phyloP scores from a whole-genome alignment of 192 early-diverging fungal species.

The Entomortierella lignicola region DNA sequence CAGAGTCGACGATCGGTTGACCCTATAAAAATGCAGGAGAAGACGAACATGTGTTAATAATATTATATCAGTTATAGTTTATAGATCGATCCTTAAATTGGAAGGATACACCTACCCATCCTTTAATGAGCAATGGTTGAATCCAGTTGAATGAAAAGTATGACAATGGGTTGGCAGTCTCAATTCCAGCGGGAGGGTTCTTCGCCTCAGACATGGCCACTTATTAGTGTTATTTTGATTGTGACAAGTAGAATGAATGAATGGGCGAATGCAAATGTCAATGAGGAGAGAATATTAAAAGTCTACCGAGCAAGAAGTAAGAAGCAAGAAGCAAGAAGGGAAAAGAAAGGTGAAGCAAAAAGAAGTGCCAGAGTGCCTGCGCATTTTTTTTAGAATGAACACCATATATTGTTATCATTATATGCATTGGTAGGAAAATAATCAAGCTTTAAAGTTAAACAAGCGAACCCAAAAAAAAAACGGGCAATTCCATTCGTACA shows the following conservation, averaged over 20 bases:
- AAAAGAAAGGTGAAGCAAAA: too few relatives aligned
- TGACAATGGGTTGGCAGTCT: conserved; percentile 25
- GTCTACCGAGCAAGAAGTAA: background rate
- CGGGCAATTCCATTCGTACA: too few relatives aligned
- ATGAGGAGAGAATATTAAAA: background rate
- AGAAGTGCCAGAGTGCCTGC: too few relatives aligned
- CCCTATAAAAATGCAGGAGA: conserved; percentile 9
- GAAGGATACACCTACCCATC: conserved; percentile 39
- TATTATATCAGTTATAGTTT: too few relatives aligned
- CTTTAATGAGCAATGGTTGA: conserved; percentile 41
- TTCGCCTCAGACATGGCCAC: conserved; percentile 27
- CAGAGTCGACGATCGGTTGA: conserved; percentile 43
- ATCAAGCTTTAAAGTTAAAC: too few relatives aligned
- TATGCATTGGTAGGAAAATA: too few relatives aligned
- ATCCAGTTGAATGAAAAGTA: conserved; percentile 56
- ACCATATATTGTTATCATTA: too few relatives aligned
- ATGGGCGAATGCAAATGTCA: background rate
- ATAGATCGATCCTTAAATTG: background rate
- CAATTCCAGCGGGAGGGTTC: conserved; percentile 38
- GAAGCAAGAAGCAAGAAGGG: too few relatives aligned
- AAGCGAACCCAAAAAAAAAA: too few relatives aligned
- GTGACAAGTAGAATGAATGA: background rate
- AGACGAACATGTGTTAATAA: background rate
- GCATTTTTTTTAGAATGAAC: too few relatives aligned
- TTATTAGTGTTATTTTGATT: background rate